Evolutionary conservation across 164 flowering plant species (phyloP), one percentile per base, ranked within the genome.

Genomic region (Tinospora cordifolia): DNA sequence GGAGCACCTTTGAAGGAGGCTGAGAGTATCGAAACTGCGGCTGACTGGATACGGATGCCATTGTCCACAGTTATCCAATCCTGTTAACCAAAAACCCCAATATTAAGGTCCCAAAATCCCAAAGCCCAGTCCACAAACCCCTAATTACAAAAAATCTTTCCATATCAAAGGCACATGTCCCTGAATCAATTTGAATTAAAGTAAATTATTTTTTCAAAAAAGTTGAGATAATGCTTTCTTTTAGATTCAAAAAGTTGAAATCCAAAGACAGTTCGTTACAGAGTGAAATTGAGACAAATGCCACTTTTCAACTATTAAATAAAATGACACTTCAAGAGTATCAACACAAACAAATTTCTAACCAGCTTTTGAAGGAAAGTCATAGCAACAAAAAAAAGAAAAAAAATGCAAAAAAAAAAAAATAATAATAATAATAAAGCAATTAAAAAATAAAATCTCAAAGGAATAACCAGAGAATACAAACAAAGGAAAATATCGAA

Each of bases 1-100:
- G 98, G n/a, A 93, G 90, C 25, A 93, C 98, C 85, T 93, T 91
- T 9, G 97, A 93, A 17, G 98, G 98, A 6, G 94, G 84, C 70
- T 93, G 98, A 2, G 94, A 85, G 80, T 90, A 89, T 24, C 98
- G 94, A 69, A 93, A 93, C 79, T 91, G 98, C 15, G 87, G 96
- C 78, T 93, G 98, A 77, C 84, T 83, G 0, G 97, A 90, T n/a
- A 86, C 92, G 62, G 98, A 93, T 44, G 91, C 73, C 96, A 93
- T 93, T 75, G 67, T 60, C 63, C 73, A 75, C 15, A 76, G 36
- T 40, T 54, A 26, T 54, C 47, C 63, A 38, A 41, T 22, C 62
- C 63, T 60, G 44, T 30, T n/a, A 44, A 27, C 24, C 19, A 27
- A 21, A 41, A 19, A 60, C 27, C 30, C 5, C 34, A 51, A 38